These are phyloP conservation scores for Vitis cinerea DNA, from an alignment of 164 flowering plant species.

Conservation along the genomic window DNA sequence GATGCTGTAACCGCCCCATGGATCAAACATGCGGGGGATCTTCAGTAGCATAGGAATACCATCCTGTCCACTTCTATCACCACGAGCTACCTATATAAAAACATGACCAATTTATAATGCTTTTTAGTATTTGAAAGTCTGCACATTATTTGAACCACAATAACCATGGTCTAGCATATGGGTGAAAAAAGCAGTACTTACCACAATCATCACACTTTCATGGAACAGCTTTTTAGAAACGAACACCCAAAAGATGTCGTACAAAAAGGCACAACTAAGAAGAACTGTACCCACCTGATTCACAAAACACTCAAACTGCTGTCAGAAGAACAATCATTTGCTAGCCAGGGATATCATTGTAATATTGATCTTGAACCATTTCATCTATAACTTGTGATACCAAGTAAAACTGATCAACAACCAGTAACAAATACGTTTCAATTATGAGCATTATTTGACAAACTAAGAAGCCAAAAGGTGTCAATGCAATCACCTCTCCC, in stretches of 20 bases:
- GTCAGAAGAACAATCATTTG: neutral
- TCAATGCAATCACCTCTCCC: too few species aligned
- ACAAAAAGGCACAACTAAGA: slow-evolving; percentile 49
- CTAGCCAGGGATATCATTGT: too few species aligned
- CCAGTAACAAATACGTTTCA: too few species aligned
- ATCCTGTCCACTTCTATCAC: slow-evolving; percentile 63
- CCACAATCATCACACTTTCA: slow-evolving; percentile 60
- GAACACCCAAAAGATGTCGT: slow-evolving; percentile 58
- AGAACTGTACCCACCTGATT: slow-evolving; percentile 56
- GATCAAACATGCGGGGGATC: slow-evolving; percentile 72
- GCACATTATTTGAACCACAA: neutral
- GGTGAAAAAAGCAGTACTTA: slow-evolving; percentile 14
- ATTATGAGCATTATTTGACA: too few species aligned
- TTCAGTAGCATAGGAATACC: slow-evolving; percentile 75
- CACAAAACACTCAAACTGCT: slow-evolving; percentile 10
- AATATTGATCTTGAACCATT: too few species aligned
- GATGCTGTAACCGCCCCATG: slow-evolving; percentile 78
- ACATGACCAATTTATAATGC: neutral
- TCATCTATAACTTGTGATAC: too few species aligned
- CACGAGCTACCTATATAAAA: slow-evolving; percentile 58
- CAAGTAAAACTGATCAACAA: too few species aligned
- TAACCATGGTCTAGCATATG: neutral
- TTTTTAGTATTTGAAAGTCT: neutral
- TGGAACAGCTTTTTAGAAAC: slow-evolving; percentile 40
- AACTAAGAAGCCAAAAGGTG: too few species aligned